Base-by-base conservation (phyloP, 257 asterid species). In the Fraxinus anomala region DNA sequence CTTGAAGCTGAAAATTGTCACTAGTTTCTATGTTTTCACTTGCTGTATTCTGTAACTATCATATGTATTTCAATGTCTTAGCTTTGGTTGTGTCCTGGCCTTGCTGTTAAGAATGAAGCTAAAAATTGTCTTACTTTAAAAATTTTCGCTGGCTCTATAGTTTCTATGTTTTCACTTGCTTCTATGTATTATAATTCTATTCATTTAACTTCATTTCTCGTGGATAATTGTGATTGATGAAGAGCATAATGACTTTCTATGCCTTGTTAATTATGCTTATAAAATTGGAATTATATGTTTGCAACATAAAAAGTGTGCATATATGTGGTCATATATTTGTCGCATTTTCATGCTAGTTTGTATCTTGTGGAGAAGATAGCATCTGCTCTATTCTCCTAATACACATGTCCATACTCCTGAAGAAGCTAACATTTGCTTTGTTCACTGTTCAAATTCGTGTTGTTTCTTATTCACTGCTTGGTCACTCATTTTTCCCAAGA, bases 191-290 rank as follows among this genome's bases (percentile, higher is more conserved):
- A 30, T 75, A 42, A 59, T 51, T 49, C 47, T 68, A 66, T 67
- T 21, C 71, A 34, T 74, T 79, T 51, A 54, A 33, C 24, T 70
- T 74, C 80, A 70, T 71, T 72, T 76, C 70, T 59, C 73, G 19
- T 66, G 5, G 14, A 47, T 11, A 17, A 69, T 47, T 33, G 23
- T 23, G 28, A 24, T 63, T 63, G 69, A 63, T 10, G 33, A 26
- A 63, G 69, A 8, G 36, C 69, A 24, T 63, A 12, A 63, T 10
- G 28, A 10, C 31, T 26, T 4, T 26, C 28, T 63, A 24, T 3
- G 6, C 34, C 19, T 61, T 61, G 23, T 63, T 26, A 24, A 6
- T 63, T 24, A 5, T 31, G 30, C 36, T 23, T 23, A 26, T 12
- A 63, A 63, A 63, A 13, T 26, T 26, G 12, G 28, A 56, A 56